Percentiles rank a stretch among this genome's conserved stretches.
phyloP scores from a whole-genome alignment of 306 rosid genomes.

The Acacia melanoxylon region DNA sequence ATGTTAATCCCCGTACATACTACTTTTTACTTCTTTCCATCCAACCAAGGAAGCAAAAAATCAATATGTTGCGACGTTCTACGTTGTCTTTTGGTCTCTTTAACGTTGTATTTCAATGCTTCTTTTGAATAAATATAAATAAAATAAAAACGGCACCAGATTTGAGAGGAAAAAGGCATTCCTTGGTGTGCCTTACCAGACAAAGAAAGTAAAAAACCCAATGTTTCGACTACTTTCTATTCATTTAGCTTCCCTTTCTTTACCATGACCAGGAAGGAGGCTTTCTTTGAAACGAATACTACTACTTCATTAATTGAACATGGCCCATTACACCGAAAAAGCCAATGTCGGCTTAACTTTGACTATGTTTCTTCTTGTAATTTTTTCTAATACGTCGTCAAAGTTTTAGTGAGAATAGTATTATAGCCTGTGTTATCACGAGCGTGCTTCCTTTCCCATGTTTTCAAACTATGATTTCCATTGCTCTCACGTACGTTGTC shows the following conservation, averaged over 20 bases:
- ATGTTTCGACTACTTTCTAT: not conserved
- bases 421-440: not conserved
- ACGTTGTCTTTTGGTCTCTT: slow-evolving; percentile 35
- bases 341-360: slow-evolving; percentile 40
- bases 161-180: slow-evolving; percentile 27
- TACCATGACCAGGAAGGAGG: slow-evolving; percentile 55
- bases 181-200: slow-evolving; percentile 35
- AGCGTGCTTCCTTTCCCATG: not conserved
- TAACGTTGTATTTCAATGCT: slow-evolving; percentile 35
- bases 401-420: not conserved
- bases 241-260: slow-evolving; percentile 44
- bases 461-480: not conserved
- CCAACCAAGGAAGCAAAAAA: slow-evolving; percentile 20
- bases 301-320: slow-evolving; percentile 34
- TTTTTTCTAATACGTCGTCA: not conserved
- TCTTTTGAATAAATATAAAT: slow-evolving; percentile 41
- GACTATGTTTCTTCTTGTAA: not conserved
- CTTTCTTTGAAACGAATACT: slow-evolving; percentile 39
- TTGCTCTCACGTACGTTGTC: too few species aligned
- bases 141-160: slow-evolving; percentile 1
- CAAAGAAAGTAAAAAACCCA: slow-evolving; percentile 10
- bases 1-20: not conserved
- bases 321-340: slow-evolving; percentile 11
- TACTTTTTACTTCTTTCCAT: slow-evolving; percentile 29
- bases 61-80: slow-evolving; percentile 58